These are phyloP conservation scores for Citrus trifoliata DNA, from an alignment of 345 rosid genomes.

Conservation along the genomic window DNA sequence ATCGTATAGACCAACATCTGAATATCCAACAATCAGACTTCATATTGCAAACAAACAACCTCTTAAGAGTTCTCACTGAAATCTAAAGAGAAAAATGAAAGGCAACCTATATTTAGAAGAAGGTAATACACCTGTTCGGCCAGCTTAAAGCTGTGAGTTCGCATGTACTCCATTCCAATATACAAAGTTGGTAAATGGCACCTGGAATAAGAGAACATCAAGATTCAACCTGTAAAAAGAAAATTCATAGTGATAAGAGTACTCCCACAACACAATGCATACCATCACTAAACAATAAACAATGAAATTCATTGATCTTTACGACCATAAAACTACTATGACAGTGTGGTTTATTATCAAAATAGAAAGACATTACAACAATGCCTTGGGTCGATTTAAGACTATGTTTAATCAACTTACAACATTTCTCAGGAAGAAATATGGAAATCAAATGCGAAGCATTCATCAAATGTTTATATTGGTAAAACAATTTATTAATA, in stretches of 20 bases:
- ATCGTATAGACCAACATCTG: not conserved
- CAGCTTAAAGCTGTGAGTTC: constrained; percentile 94
- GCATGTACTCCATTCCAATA: constrained; percentile 99
- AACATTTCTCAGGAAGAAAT: not conserved
- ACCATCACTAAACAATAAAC: constrained; percentile 1
- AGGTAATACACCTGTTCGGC: constrained; percentile 83
- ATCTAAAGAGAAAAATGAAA: not conserved
- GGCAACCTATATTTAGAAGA: not conserved
- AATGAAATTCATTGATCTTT: not conserved
- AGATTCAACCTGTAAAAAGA: constrained; percentile 65
- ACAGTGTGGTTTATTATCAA: not conserved
- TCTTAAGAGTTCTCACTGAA: not conserved
- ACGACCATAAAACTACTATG: not conserved
- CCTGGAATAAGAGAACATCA: constrained; percentile 86
- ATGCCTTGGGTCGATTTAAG: not conserved
- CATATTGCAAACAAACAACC: not conserved
- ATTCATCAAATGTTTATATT: not conserved
- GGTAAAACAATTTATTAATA: not conserved
- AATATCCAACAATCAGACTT: not conserved
- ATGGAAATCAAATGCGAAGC: not conserved
- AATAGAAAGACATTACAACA: not conserved
- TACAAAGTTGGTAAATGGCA: constrained; percentile 95
- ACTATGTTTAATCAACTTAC: too few species aligned
- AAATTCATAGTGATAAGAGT: constrained; percentile 49
- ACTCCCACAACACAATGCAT: constrained; percentile 32